Percentiles rank a stretch among this genome's conserved stretches.
Evolutionary conservation across 2,329 filamentous ascomycete genomes (phyloP).

Genomic region (Colletotrichum karsti): DNA sequence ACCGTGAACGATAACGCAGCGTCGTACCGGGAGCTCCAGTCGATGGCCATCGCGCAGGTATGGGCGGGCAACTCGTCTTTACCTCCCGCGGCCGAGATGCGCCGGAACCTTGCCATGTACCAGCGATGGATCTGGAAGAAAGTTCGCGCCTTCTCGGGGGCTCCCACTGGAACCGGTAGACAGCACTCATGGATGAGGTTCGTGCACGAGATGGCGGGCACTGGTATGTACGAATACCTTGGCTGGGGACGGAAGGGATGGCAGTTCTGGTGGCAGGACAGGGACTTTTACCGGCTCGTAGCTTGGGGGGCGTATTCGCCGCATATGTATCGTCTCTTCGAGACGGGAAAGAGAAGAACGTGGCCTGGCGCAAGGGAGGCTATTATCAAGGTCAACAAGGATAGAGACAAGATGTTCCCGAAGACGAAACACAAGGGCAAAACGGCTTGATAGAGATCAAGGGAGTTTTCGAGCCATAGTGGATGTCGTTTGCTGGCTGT

Average conservation of each 20-base stretch:
- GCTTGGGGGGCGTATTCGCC: slow-evolving; percentile 50
- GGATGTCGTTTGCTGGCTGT: no score
- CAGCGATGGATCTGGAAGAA: slow-evolving; percentile 41
- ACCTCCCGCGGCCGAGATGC: slow-evolving; percentile 46
- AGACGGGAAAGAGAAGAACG: slow-evolving; percentile 45
- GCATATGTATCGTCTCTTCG: slow-evolving; percentile 50
- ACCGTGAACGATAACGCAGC: slow-evolving; percentile 43
- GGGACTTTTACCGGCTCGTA: slow-evolving; percentile 44
- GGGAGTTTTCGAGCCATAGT: no score
- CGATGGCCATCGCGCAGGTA: slow-evolving; percentile 45
- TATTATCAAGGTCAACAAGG: slow-evolving; percentile 40
- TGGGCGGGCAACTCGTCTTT: slow-evolving; percentile 40
- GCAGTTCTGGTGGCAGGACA: slow-evolving; percentile 50
- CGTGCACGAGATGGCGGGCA: slow-evolving; percentile 51
- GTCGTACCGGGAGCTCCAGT: slow-evolving; percentile 49
- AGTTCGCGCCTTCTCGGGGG: slow-evolving; percentile 35
- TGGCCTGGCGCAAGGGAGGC: slow-evolving; percentile 49
- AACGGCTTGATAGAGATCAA: not conserved
- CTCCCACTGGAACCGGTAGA: slow-evolving; percentile 37
- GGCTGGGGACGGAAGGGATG: slow-evolving; percentile 50
- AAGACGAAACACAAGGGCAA: not conserved
- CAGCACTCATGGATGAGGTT: slow-evolving; percentile 47
- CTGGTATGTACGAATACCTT: slow-evolving; percentile 47
- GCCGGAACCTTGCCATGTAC: slow-evolving; percentile 40
- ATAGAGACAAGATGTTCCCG: slow-evolving; percentile 13